Conservation (phyloP, 805 yeast genomes). For the Wickerhamiella azymoides region DNA sequence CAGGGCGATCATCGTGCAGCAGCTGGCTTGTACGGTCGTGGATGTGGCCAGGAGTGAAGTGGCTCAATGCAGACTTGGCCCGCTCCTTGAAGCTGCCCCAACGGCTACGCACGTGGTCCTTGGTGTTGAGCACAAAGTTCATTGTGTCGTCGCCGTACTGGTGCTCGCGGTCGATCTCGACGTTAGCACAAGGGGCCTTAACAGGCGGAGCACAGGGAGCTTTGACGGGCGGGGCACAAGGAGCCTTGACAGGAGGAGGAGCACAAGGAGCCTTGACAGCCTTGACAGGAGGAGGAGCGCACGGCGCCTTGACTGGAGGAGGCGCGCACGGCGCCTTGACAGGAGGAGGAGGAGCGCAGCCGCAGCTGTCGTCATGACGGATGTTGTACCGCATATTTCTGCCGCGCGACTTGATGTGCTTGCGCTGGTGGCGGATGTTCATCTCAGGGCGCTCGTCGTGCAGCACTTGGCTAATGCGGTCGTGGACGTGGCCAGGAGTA, state of each 20-base stretch:
- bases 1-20: conserved; percentile 6
- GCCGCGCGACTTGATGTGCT: neutral
- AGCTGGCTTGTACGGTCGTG: conserved; percentile 5
- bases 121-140: conserved; percentile 3
- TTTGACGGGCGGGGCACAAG: neutral
- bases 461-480: neutral
- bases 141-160: conserved; percentile 8
- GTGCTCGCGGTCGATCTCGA: neutral
- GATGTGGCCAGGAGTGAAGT: conserved; percentile 1
- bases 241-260: neutral
- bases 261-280: neutral
- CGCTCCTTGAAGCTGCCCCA: neutral
- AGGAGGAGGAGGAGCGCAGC: neutral
- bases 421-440: neutral
- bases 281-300: neutral
- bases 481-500: neutral
- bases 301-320: neutral
- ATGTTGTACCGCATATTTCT: neutral
- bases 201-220: conserved; percentile 1
- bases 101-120: conserved; percentile 4
- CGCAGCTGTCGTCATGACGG: neutral
- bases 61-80: conserved; percentile 4
- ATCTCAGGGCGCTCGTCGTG: neutral
- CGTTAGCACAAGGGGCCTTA: neutral
- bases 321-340: neutral